Percentiles rank a stretch among this genome's conserved stretches.
Conservation (phyloP, 2,329 filamentous ascomycete species). For the Fusarium albosuccineum region DNA sequence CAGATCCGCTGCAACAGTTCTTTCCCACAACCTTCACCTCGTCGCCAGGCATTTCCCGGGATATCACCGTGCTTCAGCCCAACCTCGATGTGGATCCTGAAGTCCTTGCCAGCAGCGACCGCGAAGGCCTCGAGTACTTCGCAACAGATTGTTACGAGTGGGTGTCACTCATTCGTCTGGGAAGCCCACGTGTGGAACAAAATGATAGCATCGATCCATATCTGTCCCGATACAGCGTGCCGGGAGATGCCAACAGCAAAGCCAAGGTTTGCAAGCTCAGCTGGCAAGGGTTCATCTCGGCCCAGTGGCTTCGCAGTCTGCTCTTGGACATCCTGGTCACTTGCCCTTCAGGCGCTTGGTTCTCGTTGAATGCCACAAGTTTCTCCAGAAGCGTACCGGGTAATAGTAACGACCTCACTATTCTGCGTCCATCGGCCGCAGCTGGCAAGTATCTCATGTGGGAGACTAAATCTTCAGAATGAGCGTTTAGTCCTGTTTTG, state of each 20-base stretch:
- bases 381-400: slow-evolving; percentile 62
- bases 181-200: slow-evolving; percentile 71
- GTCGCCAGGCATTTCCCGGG: slow-evolving; percentile 30
- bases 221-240: slow-evolving; percentile 75
- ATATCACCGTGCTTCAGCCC: slow-evolving; percentile 40
- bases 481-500: slow-evolving; percentile 65
- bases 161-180: slow-evolving; percentile 75
- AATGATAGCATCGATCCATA: slow-evolving; percentile 75
- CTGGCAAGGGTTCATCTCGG: slow-evolving; percentile 71
- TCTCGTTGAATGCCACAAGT: slow-evolving; percentile 65
- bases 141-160: slow-evolving; percentile 78
- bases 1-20: slow-evolving; percentile 63
- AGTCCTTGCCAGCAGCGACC: slow-evolving; percentile 52
- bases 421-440: slow-evolving; percentile 65
- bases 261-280: slow-evolving; percentile 62
- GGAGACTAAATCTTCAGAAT: slow-evolving; percentile 66
- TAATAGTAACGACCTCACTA: slow-evolving; percentile 63
- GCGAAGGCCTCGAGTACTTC: slow-evolving; percentile 71
- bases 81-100: slow-evolving; percentile 43
- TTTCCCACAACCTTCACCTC: slow-evolving; percentile 59
- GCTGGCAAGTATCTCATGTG: slow-evolving; percentile 70
- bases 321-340: slow-evolving; percentile 61
- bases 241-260: slow-evolving; percentile 54
- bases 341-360: slow-evolving; percentile 64
- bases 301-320: slow-evolving; percentile 64